Base-by-base conservation (phyloP, 2,329 filamentous ascomycete genomes). In the Colletotrichum navitas region DNA sequence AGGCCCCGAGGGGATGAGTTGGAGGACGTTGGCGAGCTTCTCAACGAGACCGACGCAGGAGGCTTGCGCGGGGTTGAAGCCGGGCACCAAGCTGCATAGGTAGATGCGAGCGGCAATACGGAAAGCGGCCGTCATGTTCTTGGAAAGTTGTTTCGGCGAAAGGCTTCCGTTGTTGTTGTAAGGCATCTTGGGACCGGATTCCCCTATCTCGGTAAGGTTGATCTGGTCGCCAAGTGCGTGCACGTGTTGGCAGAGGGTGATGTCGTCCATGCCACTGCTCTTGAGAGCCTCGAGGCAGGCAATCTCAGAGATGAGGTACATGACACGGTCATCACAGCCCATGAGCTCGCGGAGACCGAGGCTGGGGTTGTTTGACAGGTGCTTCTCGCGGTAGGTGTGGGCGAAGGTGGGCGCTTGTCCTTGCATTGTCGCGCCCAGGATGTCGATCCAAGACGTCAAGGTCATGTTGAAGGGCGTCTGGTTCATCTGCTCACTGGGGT, bases 261-360 rank as follows among this genome's bases (percentile, higher is more conserved):
- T 91, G 78, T 96, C 92, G 76, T 97, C 93, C 84, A 96, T 94
- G 76, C 93, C 93, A 72, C 93, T 90, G 49, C 86, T 84, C 86
- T 96, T 97, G 74, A 98, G 89, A 4, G 93, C 93, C 81, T 98
- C 96, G 64, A 99, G 90, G 82, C 96, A 98, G 66, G 95, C 94
- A 77, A 98, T 97, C 83, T 99, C 96, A 2, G 94, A 97, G 80
- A 99, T 97, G 77, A 98, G 87, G 81, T 97, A 98, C 94, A 99
- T 98, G 82, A 98, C 93, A 29, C 91, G 91, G 83, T 99, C 96
- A 74, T 98, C 95, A 81, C 96, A 98, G 76, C 96, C 96, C 95
- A 98, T 98, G 63, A 98, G 88, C 84, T 97, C 94, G 64, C 92
- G 91, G 47, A 99, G 88, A 14, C 96, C 96, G 18, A 91, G 85